Evolutionary conservation across 1,139 yeast genomes (phyloP).

Genomic region (Yamadazyma atlantica): DNA sequence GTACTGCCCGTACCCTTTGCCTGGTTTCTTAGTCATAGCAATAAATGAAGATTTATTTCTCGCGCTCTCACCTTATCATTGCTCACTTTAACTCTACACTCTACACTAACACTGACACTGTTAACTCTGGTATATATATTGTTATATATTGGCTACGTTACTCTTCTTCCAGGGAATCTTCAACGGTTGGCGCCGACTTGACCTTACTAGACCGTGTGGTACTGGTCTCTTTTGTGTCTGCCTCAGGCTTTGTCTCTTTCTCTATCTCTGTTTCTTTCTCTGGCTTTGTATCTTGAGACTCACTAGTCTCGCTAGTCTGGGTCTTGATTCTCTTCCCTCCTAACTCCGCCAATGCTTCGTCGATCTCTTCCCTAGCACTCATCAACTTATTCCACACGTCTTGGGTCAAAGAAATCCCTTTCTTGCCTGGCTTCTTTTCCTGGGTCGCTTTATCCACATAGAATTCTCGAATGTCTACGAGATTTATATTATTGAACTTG

Average conservation of each 20-base stretch:
- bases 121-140: background rate
- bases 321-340: constrained; percentile 11
- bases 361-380: constrained; percentile 53
- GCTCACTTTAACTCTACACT: too few species aligned
- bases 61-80: too few species aligned
- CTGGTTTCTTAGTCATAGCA: too few species aligned
- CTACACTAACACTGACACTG: too few species aligned
- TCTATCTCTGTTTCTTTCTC: background rate
- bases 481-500: constrained; percentile 58
- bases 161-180: background rate
- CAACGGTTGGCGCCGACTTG: too few species aligned
- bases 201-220: too few species aligned
- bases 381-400: constrained; percentile 64
- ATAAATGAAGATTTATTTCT: too few species aligned
- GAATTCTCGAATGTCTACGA: constrained; percentile 81
- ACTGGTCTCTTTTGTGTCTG: too few species aligned
- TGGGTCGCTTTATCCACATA: constrained; percentile 61
- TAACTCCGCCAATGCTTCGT: constrained; percentile 55
- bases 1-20: background rate
- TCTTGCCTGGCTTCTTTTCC: constrained; percentile 73
- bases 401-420: constrained; percentile 78
- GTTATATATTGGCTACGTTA: background rate
- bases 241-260: background rate
- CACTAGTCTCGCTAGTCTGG: too few species aligned
- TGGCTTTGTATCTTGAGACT: too few species aligned